A percentile compares a stretch with the other conserved stretches of the same genome.
Evolutionary conservation across 2,329 filamentous ascomycete genomes (phyloP).

Genomic region (Beauveria rudraprayagi): DNA sequence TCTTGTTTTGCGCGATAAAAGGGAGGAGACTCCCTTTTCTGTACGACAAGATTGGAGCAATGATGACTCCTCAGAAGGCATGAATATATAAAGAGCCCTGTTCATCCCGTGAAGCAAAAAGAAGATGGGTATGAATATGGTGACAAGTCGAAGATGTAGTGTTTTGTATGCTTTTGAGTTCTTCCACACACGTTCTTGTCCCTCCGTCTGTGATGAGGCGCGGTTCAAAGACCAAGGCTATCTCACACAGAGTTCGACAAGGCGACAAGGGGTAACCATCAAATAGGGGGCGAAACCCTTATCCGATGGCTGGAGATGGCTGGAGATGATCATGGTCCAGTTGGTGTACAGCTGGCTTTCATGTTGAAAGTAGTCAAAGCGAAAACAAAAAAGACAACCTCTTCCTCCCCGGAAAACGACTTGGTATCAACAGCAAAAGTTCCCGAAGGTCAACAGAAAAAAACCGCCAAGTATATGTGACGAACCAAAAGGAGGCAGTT

Average conservation of each 20-base stretch:
- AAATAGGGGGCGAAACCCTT: too few species aligned
- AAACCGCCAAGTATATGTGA: constrained; percentile 9
- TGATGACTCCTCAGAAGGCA: not conserved
- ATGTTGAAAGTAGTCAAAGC: not conserved
- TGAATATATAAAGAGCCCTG: not conserved
- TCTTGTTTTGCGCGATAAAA: not conserved
- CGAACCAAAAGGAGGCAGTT: constrained; percentile 8
- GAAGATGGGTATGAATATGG: constrained; percentile 1
- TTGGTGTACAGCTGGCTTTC: too few species aligned
- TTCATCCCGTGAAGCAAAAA: constrained; percentile 9
- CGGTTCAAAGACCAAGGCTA: not conserved
- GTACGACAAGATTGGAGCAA: not conserved
- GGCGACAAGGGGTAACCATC: too few species aligned
- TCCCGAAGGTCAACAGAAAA: not conserved
- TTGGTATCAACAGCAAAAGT: not conserved
- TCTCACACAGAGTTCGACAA: not conserved
- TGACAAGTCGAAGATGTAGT: constrained; percentile 3
- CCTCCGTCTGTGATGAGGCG: not conserved
- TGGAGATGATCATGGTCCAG: too few species aligned
- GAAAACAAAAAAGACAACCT: not conserved
- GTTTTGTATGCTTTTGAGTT: not conserved
- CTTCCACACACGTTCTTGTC: not conserved
- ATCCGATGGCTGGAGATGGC: too few species aligned
- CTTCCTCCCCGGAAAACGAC: not conserved
- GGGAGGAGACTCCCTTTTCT: not conserved